Evolutionary conservation across 257 asterid genomes (phyloP).

Genomic region (Plectranthus barbatus): DNA sequence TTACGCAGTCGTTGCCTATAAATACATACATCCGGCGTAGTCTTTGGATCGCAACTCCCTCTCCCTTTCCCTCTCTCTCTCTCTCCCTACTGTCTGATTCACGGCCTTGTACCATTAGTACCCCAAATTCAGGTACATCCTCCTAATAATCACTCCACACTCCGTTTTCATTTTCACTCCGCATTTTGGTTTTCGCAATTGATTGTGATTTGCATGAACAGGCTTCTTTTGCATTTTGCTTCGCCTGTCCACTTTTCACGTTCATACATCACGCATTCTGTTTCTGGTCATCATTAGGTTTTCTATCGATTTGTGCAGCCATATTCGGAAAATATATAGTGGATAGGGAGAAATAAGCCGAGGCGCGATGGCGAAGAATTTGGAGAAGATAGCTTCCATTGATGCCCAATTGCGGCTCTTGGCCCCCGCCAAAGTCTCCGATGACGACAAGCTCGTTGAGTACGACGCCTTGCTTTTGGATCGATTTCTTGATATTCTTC

Average conservation of each 20-base stretch:
- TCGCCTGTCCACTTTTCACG: not conserved
- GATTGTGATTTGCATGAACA: constrained; percentile 8
- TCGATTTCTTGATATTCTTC: no score
- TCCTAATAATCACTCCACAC: not conserved
- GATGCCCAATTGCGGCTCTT: constrained; percentile 54
- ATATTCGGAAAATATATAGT: not conserved
- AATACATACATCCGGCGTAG: not conserved
- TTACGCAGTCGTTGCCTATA: constrained; percentile 1
- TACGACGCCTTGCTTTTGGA: constrained; percentile 60
- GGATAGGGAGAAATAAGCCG: constrained; percentile 1
- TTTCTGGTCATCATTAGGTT: not conserved
- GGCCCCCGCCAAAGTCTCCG: constrained; percentile 53
- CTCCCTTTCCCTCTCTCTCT: not conserved
- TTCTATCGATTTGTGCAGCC: not conserved
- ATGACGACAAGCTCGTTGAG: constrained; percentile 55
- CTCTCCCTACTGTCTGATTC: not conserved
- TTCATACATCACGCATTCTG: not conserved
- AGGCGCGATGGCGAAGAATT: constrained; percentile 15
- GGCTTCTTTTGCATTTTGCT: not conserved
- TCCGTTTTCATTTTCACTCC: not conserved
- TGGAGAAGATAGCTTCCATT: constrained; percentile 38
- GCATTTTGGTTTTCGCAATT: not conserved
- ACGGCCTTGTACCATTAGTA: constrained; percentile 15
- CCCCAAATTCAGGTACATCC: constrained; percentile 26
- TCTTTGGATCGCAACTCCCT: constrained; percentile 16